Evolutionary conservation across 2,329 filamentous ascomycete species (phyloP).

Genomic region (Colletotrichum filicis): DNA sequence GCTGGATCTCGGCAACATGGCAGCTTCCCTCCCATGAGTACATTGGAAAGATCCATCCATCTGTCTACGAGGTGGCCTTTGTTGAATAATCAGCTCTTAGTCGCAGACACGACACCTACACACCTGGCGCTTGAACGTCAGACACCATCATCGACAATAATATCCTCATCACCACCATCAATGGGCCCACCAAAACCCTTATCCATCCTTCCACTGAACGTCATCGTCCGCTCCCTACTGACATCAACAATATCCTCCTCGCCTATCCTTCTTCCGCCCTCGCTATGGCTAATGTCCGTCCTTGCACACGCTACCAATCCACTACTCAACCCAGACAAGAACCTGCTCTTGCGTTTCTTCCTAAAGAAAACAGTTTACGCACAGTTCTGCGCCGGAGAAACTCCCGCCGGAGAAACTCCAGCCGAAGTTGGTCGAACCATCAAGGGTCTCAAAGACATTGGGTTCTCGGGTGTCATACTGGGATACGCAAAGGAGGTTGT

Average conservation of each 20-base stretch:
- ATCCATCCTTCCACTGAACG: constrained; percentile 73
- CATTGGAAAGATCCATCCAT: constrained; percentile 40
- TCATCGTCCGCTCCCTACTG: constrained; percentile 75
- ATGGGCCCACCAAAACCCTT: constrained; percentile 55
- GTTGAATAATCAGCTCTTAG: constrained; percentile 34
- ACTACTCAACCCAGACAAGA: constrained; percentile 79
- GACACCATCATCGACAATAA: neutral
- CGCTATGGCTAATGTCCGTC: constrained; percentile 72
- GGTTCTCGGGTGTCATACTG: constrained; percentile 86
- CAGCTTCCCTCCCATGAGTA: constrained; percentile 9
- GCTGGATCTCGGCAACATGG: neutral
- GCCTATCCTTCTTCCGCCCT: constrained; percentile 74
- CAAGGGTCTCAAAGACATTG: constrained; percentile 74
- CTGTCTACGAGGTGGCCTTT: constrained; percentile 39
- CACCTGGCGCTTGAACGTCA: neutral
- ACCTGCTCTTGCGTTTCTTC: constrained; percentile 75
- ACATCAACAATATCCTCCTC: constrained; percentile 79
- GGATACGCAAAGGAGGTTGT: constrained; percentile 88
- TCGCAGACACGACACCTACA: neutral
- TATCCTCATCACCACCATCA: neutral
- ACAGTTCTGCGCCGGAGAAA: constrained; percentile 91
- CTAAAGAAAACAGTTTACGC: constrained; percentile 88
- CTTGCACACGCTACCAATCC: constrained; percentile 76
- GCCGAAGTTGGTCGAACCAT: constrained; percentile 76
- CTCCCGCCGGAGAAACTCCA: constrained; percentile 72